Base-by-base conservation (phyloP, 495 filamentous ascomycete genomes). In the Penicillium canescens region DNA sequence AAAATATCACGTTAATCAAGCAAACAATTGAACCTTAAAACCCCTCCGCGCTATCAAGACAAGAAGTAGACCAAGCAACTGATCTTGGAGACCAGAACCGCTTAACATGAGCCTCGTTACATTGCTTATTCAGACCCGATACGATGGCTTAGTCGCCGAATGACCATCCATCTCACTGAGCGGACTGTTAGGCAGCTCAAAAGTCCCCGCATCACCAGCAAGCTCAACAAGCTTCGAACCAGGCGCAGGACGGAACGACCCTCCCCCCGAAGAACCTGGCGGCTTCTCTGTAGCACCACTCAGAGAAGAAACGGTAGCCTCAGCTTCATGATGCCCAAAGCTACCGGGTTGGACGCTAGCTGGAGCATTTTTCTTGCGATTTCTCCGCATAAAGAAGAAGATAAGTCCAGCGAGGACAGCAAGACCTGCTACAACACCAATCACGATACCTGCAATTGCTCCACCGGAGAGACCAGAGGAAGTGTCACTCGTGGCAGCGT, bases 371-470 rank as follows among this genome's bases (percentile, higher is more conserved):
- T 50, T 53, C 20, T 51, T 61, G 18, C 50, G 50, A 26, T 34
- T 35, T 9, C 39, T 36, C 23, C 37, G 12, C 21, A 47, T 38
- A 26, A 47, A 31, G 16, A 56, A 39, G 24, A 60, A 26, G 20
- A 50, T 36, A 0, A 54, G 6, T 0, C 5, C 54, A 7, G 46
- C 50, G 6, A 61, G 43, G 2, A 54, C 36, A 0, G 20, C 10
- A 12, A 57, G 33, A 1, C 13, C 58, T 3, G 54, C 58, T 6
- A 61, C 6, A 1, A 47, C 46, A 3, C 58, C 58, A 16, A 61
- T 44, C 16, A 57, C 58, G 1, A 61, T 38, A 16, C 58, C 58
- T 10, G 54, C 58, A n/a, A 61, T 61, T 6, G 50, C 58, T 21
- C 58, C 54, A 0, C 46, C 54, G 1, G 55, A 46, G 1, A 28